Evolutionary conservation across 2,329 filamentous ascomycete genomes (phyloP), one percentile per base, ranked within the genome.

Genomic region (Chaetothyriales sp.): DNA sequence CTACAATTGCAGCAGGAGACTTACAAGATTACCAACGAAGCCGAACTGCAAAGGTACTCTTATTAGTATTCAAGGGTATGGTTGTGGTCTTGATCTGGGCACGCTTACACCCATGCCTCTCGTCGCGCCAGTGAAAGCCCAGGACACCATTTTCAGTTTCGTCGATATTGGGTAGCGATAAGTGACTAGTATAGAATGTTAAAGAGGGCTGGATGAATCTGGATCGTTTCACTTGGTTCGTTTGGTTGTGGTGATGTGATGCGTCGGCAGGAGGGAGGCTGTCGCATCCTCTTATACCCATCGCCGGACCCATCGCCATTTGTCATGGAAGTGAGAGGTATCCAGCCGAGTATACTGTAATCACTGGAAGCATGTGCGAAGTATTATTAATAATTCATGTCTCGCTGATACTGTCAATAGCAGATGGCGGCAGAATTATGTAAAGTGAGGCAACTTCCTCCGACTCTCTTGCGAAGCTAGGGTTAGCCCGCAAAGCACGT

Each of bases 381-480:
- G 25, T 45, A 28, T 29, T 46, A 53, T 53, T 49, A 46, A 33
- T 51, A 51, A 49, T 51, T 46, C 49, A 54, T 43, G 50, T 43
- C 33, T 33, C 50, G 49, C 50, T 46, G 47, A 44, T 46, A 47
- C n/a, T 15, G 43, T 49, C 47, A 25, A 52, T 28, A 18, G 40
- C 1, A 19, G 9, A 18, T 43, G 46, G 50, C 44, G 29, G 49
- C 44, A 43, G 50, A 48, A 37, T 55, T 55, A 55, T 55, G 45
- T 55, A 55, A 53, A 53, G 54, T 49, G 45, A 55, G 20, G 54
- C 51, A 55, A 53, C 51, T 55, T 55, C 53, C 54, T 55, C 54
- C 54, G 54, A 55, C 10, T 46, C 46, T 51, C 6, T 45, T 25
- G 40, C 49, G 48, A 48, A 54, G n/a, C n/a, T n/a, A n/a, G n/a